These are phyloP conservation scores for Imleria badia DNA, from an alignment of 768 basidiomycete species.

Conservation along the genomic window DNA sequence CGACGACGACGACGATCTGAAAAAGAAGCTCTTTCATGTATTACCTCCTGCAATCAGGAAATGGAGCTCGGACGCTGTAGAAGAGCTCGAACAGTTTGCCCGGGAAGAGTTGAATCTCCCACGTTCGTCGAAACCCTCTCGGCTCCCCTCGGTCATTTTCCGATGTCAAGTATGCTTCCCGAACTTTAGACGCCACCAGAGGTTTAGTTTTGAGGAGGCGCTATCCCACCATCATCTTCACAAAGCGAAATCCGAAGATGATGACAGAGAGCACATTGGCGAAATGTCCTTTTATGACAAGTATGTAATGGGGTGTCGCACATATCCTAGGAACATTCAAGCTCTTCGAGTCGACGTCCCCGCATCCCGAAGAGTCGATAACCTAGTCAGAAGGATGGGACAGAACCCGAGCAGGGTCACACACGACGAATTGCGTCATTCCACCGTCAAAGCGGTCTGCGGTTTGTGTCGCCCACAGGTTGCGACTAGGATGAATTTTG, in stretches of 20 bases:
- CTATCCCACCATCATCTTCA: slow-evolving; percentile 11
- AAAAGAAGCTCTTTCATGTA: neutral
- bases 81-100: slow-evolving; percentile 10
- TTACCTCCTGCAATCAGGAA: neutral
- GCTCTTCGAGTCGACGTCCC: slow-evolving; percentile 8
- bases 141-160: slow-evolving; percentile 10
- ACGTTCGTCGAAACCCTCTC: slow-evolving; percentile 3
- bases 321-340: neutral
- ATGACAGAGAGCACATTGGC: neutral
- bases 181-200: neutral
- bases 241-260: neutral
- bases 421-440: neutral
- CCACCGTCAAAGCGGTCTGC: slow-evolving; percentile 7
- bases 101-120: neutral
- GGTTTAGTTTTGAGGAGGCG: slow-evolving; percentile 3
- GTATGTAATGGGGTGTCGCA: neutral
- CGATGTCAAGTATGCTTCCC: slow-evolving; percentile 3
- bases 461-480: neutral
- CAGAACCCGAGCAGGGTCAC: slow-evolving; percentile 3
- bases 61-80: slow-evolving; percentile 10
- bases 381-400: slow-evolving; percentile 9
- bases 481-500: slow-evolving; percentile 3
- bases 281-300: neutral
- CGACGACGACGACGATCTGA: neutral
- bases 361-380: slow-evolving; percentile 3